Conservation (phyloP, 176 grass and related monocot genomes). For the Cenchrus fungigraminus region DNA sequence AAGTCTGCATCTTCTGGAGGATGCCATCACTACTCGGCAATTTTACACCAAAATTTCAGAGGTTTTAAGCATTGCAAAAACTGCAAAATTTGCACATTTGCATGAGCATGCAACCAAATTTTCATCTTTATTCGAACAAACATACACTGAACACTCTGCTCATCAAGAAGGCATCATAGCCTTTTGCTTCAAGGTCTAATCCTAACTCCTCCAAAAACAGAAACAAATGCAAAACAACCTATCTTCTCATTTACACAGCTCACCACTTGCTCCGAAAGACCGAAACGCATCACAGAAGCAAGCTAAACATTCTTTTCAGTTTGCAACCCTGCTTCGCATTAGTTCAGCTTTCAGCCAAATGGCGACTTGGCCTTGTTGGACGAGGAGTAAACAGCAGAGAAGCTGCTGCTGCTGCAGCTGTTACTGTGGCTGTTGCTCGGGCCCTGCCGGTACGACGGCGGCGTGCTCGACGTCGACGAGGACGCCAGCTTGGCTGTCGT, state of each 20-base stretch:
- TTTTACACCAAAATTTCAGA: background rate
- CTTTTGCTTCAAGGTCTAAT: slow-evolving; percentile 16
- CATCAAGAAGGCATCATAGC: slow-evolving; percentile 29
- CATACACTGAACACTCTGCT: slow-evolving; percentile 35
- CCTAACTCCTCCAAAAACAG: slow-evolving; percentile 28
- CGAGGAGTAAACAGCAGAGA: slow-evolving; percentile 50
- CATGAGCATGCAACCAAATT: background rate
- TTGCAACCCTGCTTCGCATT: background rate
- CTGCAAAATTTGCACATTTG: background rate
- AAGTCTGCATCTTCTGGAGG: background rate
- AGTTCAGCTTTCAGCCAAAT: slow-evolving; percentile 43
- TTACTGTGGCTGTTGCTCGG: slow-evolving; percentile 18
- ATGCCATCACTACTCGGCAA: background rate
- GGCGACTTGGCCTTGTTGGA: slow-evolving; percentile 75
- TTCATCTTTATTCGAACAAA: slow-evolving; percentile 56
- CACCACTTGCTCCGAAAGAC: slow-evolving; percentile 21
- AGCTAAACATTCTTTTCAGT: too few species aligned
- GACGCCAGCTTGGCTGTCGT: background rate
- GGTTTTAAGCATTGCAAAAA: background rate
- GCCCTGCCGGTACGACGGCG: slow-evolving; percentile 42
- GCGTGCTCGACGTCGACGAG: slow-evolving; percentile 52
- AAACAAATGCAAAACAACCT: slow-evolving; percentile 21
- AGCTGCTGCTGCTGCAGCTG: slow-evolving; percentile 47
- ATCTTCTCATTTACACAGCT: slow-evolving; percentile 54
- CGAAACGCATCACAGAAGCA: background rate